phyloP scores from a whole-genome alignment of 202 grass and related monocot species.

The Zizania palustris region DNA sequence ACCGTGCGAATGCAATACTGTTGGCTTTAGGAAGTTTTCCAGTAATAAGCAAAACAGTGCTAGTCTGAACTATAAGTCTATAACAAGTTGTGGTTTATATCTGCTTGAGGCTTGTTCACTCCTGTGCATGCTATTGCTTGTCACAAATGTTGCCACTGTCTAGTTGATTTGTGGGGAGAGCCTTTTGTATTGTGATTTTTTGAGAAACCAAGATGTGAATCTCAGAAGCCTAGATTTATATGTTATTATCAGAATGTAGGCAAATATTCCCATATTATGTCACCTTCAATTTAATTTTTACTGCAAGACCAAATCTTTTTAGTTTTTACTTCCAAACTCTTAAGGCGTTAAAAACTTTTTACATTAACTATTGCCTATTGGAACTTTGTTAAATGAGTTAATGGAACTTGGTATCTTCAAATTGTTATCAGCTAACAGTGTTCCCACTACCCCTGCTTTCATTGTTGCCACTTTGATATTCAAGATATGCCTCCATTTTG shows the following conservation, averaged over 20 bases:
- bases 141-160: conserved; percentile 20
- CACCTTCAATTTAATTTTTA: conserved; percentile 8
- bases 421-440: background rate
- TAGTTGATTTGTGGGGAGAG: background rate
- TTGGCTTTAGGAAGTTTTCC: background rate
- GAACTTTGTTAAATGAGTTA: background rate
- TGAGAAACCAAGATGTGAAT: background rate
- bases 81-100: conserved; percentile 5
- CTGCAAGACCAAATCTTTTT: background rate
- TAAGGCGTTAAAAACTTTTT: background rate
- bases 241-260: background rate
- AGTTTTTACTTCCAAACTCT: background rate
- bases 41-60: conserved; percentile 16
- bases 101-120: background rate
- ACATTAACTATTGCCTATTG: conserved; percentile 3
- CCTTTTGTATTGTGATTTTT: background rate
- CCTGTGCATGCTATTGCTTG: background rate
- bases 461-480: background rate
- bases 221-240: background rate
- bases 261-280: background rate
- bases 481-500: background rate
- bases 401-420: background rate
- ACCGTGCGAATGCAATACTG: background rate
- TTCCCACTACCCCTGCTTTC: background rate
- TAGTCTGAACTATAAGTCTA: conserved; percentile 15